Base-by-base conservation (phyloP, 176 grass and related monocot species). In the Musa itinerans region DNA sequence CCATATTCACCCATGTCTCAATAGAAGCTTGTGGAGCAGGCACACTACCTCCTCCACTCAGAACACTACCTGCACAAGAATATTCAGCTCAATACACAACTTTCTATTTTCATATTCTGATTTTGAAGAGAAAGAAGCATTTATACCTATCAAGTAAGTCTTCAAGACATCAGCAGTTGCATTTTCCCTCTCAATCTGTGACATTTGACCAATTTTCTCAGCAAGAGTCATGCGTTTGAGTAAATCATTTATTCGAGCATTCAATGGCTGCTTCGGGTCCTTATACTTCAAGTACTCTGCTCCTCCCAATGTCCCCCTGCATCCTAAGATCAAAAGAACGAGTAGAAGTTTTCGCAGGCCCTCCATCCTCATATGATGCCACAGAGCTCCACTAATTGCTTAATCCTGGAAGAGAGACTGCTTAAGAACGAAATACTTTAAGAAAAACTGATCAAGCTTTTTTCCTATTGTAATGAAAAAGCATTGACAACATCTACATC, bases 171-270 rank as follows among this genome's bases (percentile, higher is more conserved):
- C 43, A 11, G 68, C 43, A 13, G 68, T 70, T 50, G 48, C 68
- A 16, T 51, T 2, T 2, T 17, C 1, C 16, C 43, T 50, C 0
- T 70, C 68, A n/a, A 70, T 51, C 68, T 70, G 68, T 2, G 68
- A 50, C 68, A 70, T 70, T 17, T 70, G 68, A 9, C 68, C 68
- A 9, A 70, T 50, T 19, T 70, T 70, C 48, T 70, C 68, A 21
- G 68, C 68, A 48, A 70, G 34, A 9, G 68, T 70, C 68, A 70
- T 70, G 14, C 68, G 68, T 2, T 48, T 13, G 34, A 70, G 48
- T 48, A 70, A 20, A n/a, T 70, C 68, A 19, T 21, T 70, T 15
- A 70, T 51, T 70, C 68, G 34, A 50, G 43, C 68, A 50, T 22
- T 22, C 43, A 70, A 19, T n/a, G 68, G 68, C 29, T 70, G 43